Base-by-base conservation (phyloP, 1,139 yeast species). In the Yamadazyma atlantica region DNA sequence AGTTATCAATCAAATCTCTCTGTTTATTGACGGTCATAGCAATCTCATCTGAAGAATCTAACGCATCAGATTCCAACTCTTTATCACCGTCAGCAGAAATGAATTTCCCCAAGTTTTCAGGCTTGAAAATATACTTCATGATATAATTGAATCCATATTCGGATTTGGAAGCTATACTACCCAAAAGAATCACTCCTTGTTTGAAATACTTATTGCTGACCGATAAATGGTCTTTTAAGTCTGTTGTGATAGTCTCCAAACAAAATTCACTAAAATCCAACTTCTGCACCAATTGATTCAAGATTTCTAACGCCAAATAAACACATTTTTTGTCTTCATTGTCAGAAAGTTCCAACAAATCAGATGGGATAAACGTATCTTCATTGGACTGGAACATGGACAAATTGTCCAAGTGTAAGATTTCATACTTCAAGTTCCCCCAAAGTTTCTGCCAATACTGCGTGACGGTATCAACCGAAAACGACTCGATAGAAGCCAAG, bases 351-450 rank as follows among this genome's bases (percentile, higher is more conserved):
- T 44, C 39, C 4, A 54, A 54, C 34, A 62, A 58, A 36, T 65
- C 57, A 10, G 54, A 52, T 0, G 73, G 70, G 12, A 66, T 52
- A 5, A 69, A 54, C 4, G 32, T 34, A 29, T 49, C 49, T 2
- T 47, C 49, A 12, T 53, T 49, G 2, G 72, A 58, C 25, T 53
- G 29, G 44, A 70, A 66, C 4, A 60, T 48, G 11, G 53, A 31
- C 10, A 42, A 37, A 34, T 38, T 42, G 14, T 83, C 86, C 33
- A 82, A 81, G 57, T 90, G 96, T 42, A 90, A 66, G 18, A 92
- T 73, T 55, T 92, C 97, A 56, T 80, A 89, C 55, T 90, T 92
- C 36, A 92, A 66, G 0, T 95, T 88, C 48, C 86, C 85, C 96
- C 97, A 92, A 6, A 92, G 55, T 2, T 82, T 75, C 19, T 76